Evolutionary conservation across 1,284 basidiomycete genomes (phyloP), one percentile per base, ranked within the genome.

Genomic region (Nidula niveotomentosa): DNA sequence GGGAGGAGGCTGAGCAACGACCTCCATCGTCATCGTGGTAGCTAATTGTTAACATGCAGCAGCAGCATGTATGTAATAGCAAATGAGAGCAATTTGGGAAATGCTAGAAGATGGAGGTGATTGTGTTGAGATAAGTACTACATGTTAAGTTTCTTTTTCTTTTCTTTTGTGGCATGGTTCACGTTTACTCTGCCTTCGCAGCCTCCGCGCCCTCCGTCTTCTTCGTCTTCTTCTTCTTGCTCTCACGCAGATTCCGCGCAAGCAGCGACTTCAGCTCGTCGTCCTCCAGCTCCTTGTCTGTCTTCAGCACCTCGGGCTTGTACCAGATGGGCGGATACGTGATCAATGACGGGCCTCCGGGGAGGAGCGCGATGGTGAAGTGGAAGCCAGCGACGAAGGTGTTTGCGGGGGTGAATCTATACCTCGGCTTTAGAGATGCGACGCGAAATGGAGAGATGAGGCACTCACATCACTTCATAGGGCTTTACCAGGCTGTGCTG

Each of bases 371-470:
- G 64, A 96, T 88, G 56, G 94, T 97, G 77, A 96, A 97, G 81
- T 97, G 96, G 84, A 96, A 94, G 39, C 91, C 91, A 54, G 94
- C 94, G 49, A 95, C 94, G 58, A 89, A 84, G 4, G 91, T 91
- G 63, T 83, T 87, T 23, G 85, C 63, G 41, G 91, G 90, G 6
- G 93, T 93, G 75, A 90, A 92, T 56, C 90, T 93, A 56, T 13
- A 52, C 8, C 45, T 52, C 18, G 33, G 23, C 15, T 47, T 46
- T 43, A 48, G 18, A 46, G 53, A 51, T 36, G 36, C 45, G 36
- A 48, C 35, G 57, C 30, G 36, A 35, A 36, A 53, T 46, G 10
- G 36, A 23, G 23, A 23, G 23, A 35, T 10, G 36, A 12, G 36
- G 8, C 43, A 81, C 90, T 66, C 69, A 92, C 91, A 91, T 78